These are phyloP conservation scores for Wakefieldia striispora DNA, from an alignment of 768 basidiomycete species.

Conservation along the genomic window DNA sequence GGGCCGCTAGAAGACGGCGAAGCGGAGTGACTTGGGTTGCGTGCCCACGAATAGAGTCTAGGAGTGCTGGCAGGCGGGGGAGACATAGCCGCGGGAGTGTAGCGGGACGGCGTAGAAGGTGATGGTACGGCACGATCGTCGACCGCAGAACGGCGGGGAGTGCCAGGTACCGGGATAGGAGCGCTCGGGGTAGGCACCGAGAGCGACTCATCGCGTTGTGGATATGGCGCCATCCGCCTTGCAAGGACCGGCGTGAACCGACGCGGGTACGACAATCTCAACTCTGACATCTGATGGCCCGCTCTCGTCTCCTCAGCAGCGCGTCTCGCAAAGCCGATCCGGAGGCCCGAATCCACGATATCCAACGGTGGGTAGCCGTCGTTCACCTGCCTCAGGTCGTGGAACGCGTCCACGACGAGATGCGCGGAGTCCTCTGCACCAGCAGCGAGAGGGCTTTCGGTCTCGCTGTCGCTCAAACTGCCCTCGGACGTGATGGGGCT, in stretches of 20 bases:
- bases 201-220: slow-evolving; percentile 7
- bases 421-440: slow-evolving; percentile 42
- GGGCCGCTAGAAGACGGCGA: slow-evolving; percentile 39
- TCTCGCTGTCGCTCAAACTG: slow-evolving; percentile 42
- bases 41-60: slow-evolving; percentile 55
- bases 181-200: slow-evolving; percentile 23
- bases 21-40: slow-evolving; percentile 35
- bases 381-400: slow-evolving; percentile 22
- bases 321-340: slow-evolving; percentile 24
- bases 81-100: slow-evolving; percentile 39
- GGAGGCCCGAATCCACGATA: slow-evolving; percentile 15
- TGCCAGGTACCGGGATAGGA: slow-evolving; percentile 30
- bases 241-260: neutral
- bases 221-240: neutral
- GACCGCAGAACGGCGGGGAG: slow-evolving; percentile 17
- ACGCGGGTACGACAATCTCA: slow-evolving; percentile 2
- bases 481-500: slow-evolving; percentile 40
- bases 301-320: slow-evolving; percentile 7
- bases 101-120: slow-evolving; percentile 34
- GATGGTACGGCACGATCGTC: slow-evolving; percentile 20
- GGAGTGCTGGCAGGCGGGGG: slow-evolving; percentile 57
- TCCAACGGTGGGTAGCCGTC: slow-evolving; percentile 1
- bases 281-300: slow-evolving; percentile 1
- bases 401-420: slow-evolving; percentile 39
- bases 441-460: slow-evolving; percentile 45